phyloP scores from a whole-genome alignment of 495 filamentous ascomycete genomes.

The Hypoxylon lienhwacheense region DNA sequence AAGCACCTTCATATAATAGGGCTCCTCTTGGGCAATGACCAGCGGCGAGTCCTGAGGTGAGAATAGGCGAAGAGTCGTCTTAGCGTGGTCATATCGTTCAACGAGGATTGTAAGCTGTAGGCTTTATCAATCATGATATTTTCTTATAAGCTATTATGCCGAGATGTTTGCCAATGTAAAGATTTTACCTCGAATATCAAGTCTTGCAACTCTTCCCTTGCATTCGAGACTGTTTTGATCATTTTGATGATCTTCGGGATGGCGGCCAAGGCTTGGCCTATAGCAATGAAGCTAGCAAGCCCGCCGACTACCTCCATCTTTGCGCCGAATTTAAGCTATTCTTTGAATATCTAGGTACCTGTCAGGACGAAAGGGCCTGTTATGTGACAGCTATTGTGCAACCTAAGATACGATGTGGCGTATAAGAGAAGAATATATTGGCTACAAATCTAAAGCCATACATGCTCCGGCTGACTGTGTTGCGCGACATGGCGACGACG shows the following conservation, averaged over 20 bases:
- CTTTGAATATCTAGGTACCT: too few relatives aligned
- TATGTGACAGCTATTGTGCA: too few relatives aligned
- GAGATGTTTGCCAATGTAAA: not conserved
- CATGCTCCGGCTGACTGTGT: too few relatives aligned
- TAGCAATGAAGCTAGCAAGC: conserved; percentile 1
- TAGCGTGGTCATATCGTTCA: not conserved
- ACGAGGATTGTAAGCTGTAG: not conserved
- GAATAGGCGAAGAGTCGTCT: not conserved
- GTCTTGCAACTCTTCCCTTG: not conserved
- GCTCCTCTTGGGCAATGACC: not conserved
- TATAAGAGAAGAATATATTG: too few relatives aligned
- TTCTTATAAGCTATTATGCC: not conserved
- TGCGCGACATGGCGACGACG: too few relatives aligned
- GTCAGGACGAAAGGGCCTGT: too few relatives aligned
- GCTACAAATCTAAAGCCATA: too few relatives aligned
- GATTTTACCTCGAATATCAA: not conserved
- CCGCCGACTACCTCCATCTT: not conserved
- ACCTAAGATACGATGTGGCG: too few relatives aligned
- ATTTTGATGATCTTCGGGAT: conserved; percentile 1
- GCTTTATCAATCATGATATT: not conserved
- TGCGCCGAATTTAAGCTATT: too few relatives aligned
- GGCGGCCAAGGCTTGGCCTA: not conserved
- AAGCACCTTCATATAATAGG: not conserved
- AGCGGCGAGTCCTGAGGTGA: not conserved
- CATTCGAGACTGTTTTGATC: not conserved